These are phyloP conservation scores for Paramecium sexaurelia DNA, from an alignment of 73 alveolate species.

Conservation along the genomic window DNA sequence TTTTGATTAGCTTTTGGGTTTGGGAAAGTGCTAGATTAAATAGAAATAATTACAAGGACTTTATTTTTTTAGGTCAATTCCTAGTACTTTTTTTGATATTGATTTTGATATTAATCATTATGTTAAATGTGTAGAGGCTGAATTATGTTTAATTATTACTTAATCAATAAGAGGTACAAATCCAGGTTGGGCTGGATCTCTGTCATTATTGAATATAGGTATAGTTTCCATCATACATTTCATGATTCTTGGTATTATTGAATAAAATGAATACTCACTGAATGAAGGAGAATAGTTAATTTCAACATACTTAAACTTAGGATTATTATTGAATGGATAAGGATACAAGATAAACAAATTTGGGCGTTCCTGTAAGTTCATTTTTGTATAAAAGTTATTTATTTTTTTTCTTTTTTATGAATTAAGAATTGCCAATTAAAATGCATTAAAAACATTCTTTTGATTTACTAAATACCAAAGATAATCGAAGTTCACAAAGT, in stretches of 20 bases:
- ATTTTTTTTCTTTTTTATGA: not conserved
- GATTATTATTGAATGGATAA: not conserved
- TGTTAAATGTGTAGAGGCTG: not conserved
- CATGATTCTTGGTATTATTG: not conserved
- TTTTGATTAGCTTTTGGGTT: not conserved
- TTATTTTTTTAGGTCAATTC: not conserved
- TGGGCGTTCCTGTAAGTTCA: not conserved
- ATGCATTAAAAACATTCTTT: not conserved
- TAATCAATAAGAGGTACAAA: not conserved
- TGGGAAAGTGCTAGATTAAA: not conserved
- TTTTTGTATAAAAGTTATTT: not conserved
- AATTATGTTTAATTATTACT: not conserved
- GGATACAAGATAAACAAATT: not conserved
- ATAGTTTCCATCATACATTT: constrained; percentile 24
- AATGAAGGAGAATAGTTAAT: not conserved
- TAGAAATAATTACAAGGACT: not conserved
- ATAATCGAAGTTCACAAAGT: not conserved
- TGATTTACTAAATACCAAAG: not conserved
- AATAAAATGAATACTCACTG: not conserved
- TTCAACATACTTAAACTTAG: not conserved
- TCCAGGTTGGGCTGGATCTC: constrained; percentile 2
- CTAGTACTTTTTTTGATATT: not conserved
- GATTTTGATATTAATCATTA: not conserved
- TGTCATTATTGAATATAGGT: constrained; percentile 16
- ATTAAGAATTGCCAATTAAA: not conserved